A percentile compares a stretch with the other conserved stretches of the same genome.
These are phyloP conservation scores for Leccinum disarticulatum DNA, from an alignment of 768 basidiomycete genomes.

Conservation along the genomic window DNA sequence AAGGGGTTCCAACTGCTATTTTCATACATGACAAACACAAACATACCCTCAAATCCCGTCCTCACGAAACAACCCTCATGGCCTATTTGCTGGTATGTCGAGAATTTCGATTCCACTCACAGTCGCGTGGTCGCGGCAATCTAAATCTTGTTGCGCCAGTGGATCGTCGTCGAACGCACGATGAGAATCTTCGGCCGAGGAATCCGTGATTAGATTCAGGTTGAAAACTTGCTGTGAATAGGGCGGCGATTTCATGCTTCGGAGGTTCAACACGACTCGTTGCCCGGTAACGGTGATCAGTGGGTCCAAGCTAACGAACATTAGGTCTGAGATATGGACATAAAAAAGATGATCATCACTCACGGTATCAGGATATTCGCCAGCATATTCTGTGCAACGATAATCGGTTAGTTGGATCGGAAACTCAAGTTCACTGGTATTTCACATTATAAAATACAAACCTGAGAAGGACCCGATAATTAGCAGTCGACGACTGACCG, in stretches of 20 bases:
- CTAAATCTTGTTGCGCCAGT: too few species aligned
- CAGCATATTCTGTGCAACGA: background rate
- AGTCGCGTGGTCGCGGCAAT: too few species aligned
- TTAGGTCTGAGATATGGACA: background rate
- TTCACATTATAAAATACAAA: background rate
- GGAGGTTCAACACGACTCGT: conserved; percentile 18
- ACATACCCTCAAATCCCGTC: too few species aligned
- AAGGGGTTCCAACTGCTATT: too few species aligned
- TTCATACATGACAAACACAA: too few species aligned
- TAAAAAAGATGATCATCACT: background rate
- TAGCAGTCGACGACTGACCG: background rate
- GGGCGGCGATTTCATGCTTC: background rate
- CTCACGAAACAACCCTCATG: too few species aligned
- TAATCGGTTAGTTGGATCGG: background rate
- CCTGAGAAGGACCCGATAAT: background rate
- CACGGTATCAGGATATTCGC: conserved; percentile 1
- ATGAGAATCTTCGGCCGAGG: background rate
- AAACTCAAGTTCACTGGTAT: background rate
- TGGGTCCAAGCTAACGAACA: conserved; percentile 2
- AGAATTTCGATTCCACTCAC: too few species aligned
- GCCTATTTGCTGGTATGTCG: too few species aligned
- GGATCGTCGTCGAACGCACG: too few species aligned
- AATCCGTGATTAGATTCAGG: background rate
- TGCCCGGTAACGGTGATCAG: conserved; percentile 13
- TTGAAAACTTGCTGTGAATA: background rate